Evolutionary conservation across 1,139 yeast genomes (phyloP), one percentile per base, ranked within the genome.

Genomic region (Yarrowia galli): DNA sequence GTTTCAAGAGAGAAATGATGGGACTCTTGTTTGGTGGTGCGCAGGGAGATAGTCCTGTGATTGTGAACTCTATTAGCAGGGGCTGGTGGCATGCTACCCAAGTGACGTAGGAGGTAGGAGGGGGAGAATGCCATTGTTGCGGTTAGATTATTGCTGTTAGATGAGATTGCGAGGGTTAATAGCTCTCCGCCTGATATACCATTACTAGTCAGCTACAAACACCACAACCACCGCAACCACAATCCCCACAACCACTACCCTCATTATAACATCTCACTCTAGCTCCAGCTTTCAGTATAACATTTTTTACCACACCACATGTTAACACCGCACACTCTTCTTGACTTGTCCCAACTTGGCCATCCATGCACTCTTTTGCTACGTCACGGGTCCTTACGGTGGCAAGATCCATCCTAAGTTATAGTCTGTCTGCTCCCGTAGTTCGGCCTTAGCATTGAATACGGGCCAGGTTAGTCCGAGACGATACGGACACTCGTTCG

Each of bases 21-120:
- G 28, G 20, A 25, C 35, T 18, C 18, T 48, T 22, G 38, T 48
- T n/a, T 48, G 18, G 53, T 48, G 53, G 53, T 51, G 58, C 16
- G 60, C 60, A 20, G 42, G 60, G 60, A 53, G 60, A 54, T 54
- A 38, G 46, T 25, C 61, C 61, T 54, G 61, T 54, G 61, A 40
- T 40, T 54, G 61, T 53, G 45, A 54, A 54, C 61, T 54, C 16
- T 54, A 54, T 54, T 53, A 13, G 56, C 56, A 49, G 56, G 56
- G 56, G 56, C 40, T 49, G 56, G 54, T 20, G n/a, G 40, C n/a
- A 32, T 28, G 53, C n/a, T n/a, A n/a, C n/a, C n/a, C n/a, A n/a
- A n/a, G n/a, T n/a, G 32, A 28, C 9, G 32, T 28, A 28, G 32
- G 32, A 28, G 32, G n/a, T n/a, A n/a, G n/a, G n/a, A n/a, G n/a